These are phyloP conservation scores for Candida gorgasii DNA, from an alignment of 805 yeast species.

Conservation along the genomic window DNA sequence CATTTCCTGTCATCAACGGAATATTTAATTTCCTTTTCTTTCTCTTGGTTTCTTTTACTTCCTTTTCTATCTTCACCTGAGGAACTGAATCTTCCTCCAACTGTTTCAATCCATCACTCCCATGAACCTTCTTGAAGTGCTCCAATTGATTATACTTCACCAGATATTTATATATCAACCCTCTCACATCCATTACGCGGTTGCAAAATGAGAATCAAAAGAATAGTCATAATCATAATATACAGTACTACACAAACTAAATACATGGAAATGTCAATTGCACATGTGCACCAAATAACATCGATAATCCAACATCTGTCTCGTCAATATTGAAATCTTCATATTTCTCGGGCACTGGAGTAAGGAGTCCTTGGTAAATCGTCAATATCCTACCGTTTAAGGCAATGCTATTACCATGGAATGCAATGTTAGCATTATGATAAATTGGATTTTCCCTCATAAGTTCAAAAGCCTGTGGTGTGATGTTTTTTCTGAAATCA, in stretches of 20 bases:
- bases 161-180: constrained; percentile 12
- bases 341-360: constrained; percentile 32
- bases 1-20: constrained; percentile 5
- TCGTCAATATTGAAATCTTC: constrained; percentile 24
- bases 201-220: no score
- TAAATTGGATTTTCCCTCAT: constrained; percentile 20
- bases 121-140: background rate
- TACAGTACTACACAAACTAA: background rate
- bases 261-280: constrained; percentile 36
- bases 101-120: background rate
- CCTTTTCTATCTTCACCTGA: no score
- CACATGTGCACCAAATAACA: constrained; percentile 37
- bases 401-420: constrained; percentile 33
- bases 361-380: constrained; percentile 37
- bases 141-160: constrained; percentile 9
- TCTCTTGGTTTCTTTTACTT: background rate
- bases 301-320: constrained; percentile 17
- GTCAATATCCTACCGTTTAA: constrained; percentile 37
- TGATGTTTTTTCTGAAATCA: constrained; percentile 28
- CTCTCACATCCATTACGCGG: background rate
- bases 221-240: no score
- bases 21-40: constrained; percentile 9
- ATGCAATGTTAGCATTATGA: constrained; percentile 30
- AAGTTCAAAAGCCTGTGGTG: constrained; percentile 21
- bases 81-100: no score